These are phyloP conservation scores for Xerophyta viscosa DNA, from an alignment of 106 monocot species.

Conservation along the genomic window DNA sequence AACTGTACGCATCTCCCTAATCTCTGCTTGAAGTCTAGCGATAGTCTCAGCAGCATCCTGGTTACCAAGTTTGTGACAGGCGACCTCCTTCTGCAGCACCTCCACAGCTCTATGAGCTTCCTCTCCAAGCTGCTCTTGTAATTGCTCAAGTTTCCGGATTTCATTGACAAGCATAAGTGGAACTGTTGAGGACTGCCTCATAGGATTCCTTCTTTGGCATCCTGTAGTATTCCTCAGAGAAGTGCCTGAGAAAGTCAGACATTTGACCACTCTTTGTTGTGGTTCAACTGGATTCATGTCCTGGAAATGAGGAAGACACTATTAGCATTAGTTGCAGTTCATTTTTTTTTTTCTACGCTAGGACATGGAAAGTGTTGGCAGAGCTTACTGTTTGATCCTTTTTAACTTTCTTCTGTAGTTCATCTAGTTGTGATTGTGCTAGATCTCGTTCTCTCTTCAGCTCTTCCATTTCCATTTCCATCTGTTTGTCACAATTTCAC, in stretches of 20 bases:
- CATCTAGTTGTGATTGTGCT: conserved; percentile 54
- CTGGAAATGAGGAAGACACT: too few species aligned
- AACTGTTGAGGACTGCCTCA: conserved; percentile 82
- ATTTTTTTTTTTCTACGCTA: too few species aligned
- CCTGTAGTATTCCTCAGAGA: conserved; percentile 19
- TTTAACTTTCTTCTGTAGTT: conserved; percentile 49
- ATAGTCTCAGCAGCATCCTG: conserved; percentile 93
- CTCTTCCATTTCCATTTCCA: conserved; percentile 93
- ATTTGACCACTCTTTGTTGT: conserved; percentile 49
- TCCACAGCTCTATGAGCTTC: conserved; percentile 85
- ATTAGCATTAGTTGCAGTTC: too few species aligned
- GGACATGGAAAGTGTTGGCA: not conserved
- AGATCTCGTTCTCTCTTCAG: conserved; percentile 78
- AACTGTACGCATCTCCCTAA: conserved; percentile 66
- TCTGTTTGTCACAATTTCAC: conserved; percentile 28
- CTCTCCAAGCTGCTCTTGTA: conserved; percentile 84
- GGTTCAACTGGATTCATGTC: conserved; percentile 38
- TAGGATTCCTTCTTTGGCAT: conserved; percentile 26
- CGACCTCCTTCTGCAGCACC: conserved; percentile 94
- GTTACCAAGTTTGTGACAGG: conserved; percentile 79
- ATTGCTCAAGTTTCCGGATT: conserved; percentile 87
- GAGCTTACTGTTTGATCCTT: conserved; percentile 28
- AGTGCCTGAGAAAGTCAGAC: conserved; percentile 62
- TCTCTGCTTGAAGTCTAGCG: conserved; percentile 89
- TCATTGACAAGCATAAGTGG: conserved; percentile 84